phyloP scores from a whole-genome alignment of 2,329 filamentous ascomycete genomes.

The Colletotrichum zoysiae region DNA sequence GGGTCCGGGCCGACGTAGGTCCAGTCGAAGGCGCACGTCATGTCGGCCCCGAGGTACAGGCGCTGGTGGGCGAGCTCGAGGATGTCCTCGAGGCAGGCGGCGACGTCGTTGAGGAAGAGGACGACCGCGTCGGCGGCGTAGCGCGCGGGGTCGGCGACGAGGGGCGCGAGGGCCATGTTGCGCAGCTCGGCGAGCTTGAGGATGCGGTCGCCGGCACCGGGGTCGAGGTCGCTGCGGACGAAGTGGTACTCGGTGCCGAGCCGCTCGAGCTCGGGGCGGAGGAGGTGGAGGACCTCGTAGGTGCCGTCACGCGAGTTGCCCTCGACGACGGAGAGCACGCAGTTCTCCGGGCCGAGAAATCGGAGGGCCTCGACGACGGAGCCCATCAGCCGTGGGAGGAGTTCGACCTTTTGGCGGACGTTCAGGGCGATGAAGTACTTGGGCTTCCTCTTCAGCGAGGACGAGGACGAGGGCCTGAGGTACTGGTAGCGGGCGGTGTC shows the following conservation, averaged over 20 bases:
- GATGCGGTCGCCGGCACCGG: conserved; percentile 59
- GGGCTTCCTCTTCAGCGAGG: conserved; percentile 34
- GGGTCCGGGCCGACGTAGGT: conserved; percentile 57
- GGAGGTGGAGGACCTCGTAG: conserved; percentile 59
- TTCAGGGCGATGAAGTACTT: conserved; percentile 67
- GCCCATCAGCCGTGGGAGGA: conserved; percentile 65
- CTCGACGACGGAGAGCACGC: conserved; percentile 67
- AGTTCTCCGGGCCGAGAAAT: conserved; percentile 64
- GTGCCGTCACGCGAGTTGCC: conserved; percentile 68
- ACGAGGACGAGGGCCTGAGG: conserved; percentile 32
- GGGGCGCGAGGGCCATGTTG: conserved; percentile 64
- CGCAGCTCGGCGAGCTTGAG: conserved; percentile 62
- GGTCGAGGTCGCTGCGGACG: conserved; percentile 57
- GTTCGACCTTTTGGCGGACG: conserved; percentile 56
- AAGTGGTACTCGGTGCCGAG: conserved; percentile 58
- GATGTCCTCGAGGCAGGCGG: conserved; percentile 66
- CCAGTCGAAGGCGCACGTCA: conserved; percentile 73
- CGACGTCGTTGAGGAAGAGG: conserved; percentile 68
- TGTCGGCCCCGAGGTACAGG: conserved; percentile 62
- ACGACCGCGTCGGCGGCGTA: conserved; percentile 54
- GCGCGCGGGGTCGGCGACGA: conserved; percentile 48
- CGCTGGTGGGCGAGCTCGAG: conserved; percentile 59
- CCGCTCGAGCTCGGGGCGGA: conserved; percentile 55
- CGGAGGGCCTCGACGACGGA: conserved; percentile 63
- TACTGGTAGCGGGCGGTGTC: conserved; percentile 44